These are phyloP conservation scores for Monosporascus ibericus DNA, from an alignment of 2,329 filamentous ascomycete species.

Conservation along the genomic window DNA sequence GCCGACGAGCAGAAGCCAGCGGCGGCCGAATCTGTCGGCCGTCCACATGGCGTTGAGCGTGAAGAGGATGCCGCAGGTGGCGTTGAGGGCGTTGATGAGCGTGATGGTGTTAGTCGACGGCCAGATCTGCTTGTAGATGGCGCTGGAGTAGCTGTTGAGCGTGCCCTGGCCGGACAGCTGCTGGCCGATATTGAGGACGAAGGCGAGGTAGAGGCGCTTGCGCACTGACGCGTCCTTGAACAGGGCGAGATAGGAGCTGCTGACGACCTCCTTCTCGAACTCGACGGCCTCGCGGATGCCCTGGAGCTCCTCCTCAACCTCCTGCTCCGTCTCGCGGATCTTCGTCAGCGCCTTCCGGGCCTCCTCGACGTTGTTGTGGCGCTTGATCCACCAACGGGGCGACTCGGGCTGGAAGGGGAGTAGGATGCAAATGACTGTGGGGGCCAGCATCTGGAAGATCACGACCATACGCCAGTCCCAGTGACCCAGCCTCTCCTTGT, in stretches of 20 bases:
- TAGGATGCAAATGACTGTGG: conserved; percentile 52
- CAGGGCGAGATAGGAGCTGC: conserved; percentile 55
- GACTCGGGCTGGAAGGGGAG: conserved; percentile 63
- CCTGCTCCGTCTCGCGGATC: conserved; percentile 58
- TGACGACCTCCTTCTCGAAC: conserved; percentile 65
- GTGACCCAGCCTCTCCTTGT: conserved; percentile 51
- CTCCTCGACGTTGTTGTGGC: conserved; percentile 52
- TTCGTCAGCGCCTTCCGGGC: conserved; percentile 51
- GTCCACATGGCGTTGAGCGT: conserved; percentile 70
- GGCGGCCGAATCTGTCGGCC: conserved; percentile 64
- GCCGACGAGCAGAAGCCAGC: conserved; percentile 63
- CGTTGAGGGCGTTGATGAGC: conserved; percentile 69
- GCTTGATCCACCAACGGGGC: conserved; percentile 63
- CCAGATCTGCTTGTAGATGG: conserved; percentile 69
- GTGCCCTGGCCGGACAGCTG: conserved; percentile 69
- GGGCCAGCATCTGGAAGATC: conserved; percentile 67
- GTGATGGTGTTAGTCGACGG: conserved; percentile 52
- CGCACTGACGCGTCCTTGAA: conserved; percentile 66
- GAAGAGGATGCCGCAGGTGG: conserved; percentile 66
- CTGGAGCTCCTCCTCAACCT: conserved; percentile 61
- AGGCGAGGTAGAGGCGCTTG: conserved; percentile 59
- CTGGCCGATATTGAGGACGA: conserved; percentile 64
- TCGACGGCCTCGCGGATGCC: conserved; percentile 62
- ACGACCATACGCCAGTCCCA: conserved; percentile 72
- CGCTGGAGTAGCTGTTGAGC: conserved; percentile 67